Conservation (phyloP, 768 basidiomycete species). For the Russula brevipes region DNA sequence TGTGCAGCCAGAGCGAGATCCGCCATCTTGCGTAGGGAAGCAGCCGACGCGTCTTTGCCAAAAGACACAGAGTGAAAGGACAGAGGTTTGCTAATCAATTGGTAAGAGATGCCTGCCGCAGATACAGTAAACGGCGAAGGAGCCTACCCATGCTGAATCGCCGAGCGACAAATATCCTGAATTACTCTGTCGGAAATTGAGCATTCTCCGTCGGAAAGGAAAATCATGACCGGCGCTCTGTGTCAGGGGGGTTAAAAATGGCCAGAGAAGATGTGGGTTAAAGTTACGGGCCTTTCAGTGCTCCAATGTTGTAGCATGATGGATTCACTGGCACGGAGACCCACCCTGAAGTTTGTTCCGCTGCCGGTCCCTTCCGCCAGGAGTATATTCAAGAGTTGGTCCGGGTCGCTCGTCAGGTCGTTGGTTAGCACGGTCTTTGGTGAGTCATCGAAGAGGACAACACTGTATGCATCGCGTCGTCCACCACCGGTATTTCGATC, state of each 20-base stretch:
- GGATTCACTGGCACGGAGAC: slow-evolving; percentile 35
- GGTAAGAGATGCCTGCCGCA: not conserved
- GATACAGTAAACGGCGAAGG: not conserved
- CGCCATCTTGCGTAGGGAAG: slow-evolving; percentile 45
- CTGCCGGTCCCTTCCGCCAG: slow-evolving; percentile 33
- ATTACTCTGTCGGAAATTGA: slow-evolving; percentile 35
- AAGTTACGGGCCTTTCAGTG: slow-evolving; percentile 39
- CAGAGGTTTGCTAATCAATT: slow-evolving; percentile 42
- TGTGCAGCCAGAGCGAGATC: slow-evolving; percentile 47
- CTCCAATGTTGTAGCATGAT: slow-evolving; percentile 47
- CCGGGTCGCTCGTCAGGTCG: slow-evolving; percentile 43
- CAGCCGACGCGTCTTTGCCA: slow-evolving; percentile 34
- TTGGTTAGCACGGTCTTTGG: slow-evolving; percentile 34
- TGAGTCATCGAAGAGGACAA: slow-evolving; percentile 43
- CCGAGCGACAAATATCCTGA: slow-evolving; percentile 39
- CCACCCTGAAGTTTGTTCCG: slow-evolving; percentile 43
- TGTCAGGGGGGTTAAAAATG: not conserved
- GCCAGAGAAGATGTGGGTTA: not conserved
- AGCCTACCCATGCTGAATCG: slow-evolving; percentile 42
- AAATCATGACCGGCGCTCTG: slow-evolving; percentile 49
- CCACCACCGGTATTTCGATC: slow-evolving; percentile 20
- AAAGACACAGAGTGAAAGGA: slow-evolving; percentile 59
- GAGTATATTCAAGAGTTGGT: slow-evolving; percentile 39
- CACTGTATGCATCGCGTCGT: slow-evolving; percentile 52
- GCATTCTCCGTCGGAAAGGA: slow-evolving; percentile 55